A percentile compares a stretch with the other conserved stretches of the same genome.
phyloP scores from a whole-genome alignment of 2,329 filamentous ascomycete genomes.

The Polychaeton citri region DNA sequence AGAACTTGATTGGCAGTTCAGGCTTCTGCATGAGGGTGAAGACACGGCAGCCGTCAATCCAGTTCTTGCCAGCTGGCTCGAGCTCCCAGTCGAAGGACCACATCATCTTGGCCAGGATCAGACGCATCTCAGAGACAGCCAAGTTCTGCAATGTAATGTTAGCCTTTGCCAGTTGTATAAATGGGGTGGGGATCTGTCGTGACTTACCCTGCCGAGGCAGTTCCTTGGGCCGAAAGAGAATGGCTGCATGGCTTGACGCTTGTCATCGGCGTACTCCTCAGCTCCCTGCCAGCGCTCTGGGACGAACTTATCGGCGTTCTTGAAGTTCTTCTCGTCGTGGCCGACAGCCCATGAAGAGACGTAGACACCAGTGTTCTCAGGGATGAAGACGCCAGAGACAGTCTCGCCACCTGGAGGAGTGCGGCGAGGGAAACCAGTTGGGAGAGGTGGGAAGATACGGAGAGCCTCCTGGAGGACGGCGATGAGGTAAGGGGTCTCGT shows the following conservation, averaged over 20 bases:
- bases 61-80: constrained; percentile 9
- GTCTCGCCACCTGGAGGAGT: constrained; percentile 15
- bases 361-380: constrained; percentile 14
- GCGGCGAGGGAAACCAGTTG: constrained; percentile 22
- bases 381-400: constrained; percentile 16
- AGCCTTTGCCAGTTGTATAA: neutral
- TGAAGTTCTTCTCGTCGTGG: constrained; percentile 17
- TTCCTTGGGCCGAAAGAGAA: constrained; percentile 23
- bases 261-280: constrained; percentile 14
- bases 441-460: constrained; percentile 33
- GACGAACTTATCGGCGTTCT: constrained; percentile 14
- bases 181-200: neutral
- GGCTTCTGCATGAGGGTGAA: constrained; percentile 15
- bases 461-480: constrained; percentile 35
- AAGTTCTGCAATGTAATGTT: constrained; percentile 11
- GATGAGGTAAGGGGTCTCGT: constrained; percentile 25
- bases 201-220: constrained; percentile 21
- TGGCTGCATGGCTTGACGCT: constrained; percentile 14
- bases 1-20: constrained; percentile 10
- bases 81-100: constrained; percentile 28
- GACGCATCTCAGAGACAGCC: constrained; percentile 23
- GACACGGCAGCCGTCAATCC: constrained; percentile 10
- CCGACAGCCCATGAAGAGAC: constrained; percentile 3
- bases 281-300: constrained; percentile 20
- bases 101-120: constrained; percentile 27